phyloP scores from a whole-genome alignment of 345 rosid species.

The Melastoma malabathricum region DNA sequence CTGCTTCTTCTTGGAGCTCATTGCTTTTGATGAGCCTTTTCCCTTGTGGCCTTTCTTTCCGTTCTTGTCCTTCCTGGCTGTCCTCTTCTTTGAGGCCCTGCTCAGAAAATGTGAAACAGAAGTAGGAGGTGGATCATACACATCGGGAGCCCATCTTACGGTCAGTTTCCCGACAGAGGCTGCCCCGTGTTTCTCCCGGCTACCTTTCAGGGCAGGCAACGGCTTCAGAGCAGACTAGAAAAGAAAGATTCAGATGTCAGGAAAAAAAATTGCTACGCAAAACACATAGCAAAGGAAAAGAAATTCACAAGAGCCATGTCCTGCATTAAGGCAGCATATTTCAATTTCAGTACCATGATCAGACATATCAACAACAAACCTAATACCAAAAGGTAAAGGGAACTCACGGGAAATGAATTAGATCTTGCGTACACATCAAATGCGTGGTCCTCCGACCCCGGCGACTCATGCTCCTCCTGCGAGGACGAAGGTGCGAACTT shows the following conservation, averaged over 20 bases:
- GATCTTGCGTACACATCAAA: constrained; percentile 5
- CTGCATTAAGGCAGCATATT: no score
- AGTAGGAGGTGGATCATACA: constrained; percentile 78
- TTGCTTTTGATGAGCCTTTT: constrained; percentile 28
- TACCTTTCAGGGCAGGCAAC: constrained; percentile 74
- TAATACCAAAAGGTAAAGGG: not conserved
- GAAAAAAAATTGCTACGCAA: not conserved
- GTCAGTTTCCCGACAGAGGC: constrained; percentile 22
- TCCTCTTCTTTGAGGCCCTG: constrained; percentile 35
- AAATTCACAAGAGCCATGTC: not conserved
- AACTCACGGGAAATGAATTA: constrained; percentile 5
- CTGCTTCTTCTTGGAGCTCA: constrained; percentile 42
- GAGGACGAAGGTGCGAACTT: constrained; percentile 11
- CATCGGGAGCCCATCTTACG: constrained; percentile 82
- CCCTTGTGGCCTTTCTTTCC: constrained; percentile 71
- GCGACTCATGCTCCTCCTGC: constrained; percentile 24
- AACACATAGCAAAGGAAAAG: not conserved
- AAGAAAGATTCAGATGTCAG: not conserved
- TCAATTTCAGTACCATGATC: no score
- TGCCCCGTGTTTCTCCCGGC: constrained; percentile 51
- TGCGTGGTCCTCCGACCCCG: constrained; percentile 15
- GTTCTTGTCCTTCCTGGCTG: constrained; percentile 48
- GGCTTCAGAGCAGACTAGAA: constrained; percentile 30
- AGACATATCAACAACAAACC: not conserved
- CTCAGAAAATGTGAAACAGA: constrained; percentile 47